phyloP scores from a whole-genome alignment of 768 basidiomycete species.

The Russula ochroleuca region DNA sequence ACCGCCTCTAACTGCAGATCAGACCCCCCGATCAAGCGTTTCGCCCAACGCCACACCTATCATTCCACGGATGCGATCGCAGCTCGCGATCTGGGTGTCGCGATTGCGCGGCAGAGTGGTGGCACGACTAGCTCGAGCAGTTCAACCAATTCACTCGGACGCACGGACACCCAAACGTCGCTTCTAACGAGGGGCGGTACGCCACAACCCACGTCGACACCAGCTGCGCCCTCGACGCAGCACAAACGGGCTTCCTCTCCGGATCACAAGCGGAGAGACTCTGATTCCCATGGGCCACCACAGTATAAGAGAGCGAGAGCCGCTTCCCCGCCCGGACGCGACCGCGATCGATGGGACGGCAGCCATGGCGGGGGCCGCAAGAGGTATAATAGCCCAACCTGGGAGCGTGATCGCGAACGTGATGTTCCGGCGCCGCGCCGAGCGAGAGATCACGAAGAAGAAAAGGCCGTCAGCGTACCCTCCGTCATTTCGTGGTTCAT shows the following conservation, averaged over 20 bases:
- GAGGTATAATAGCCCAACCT: constrained; percentile 41
- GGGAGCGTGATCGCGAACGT: constrained; percentile 46
- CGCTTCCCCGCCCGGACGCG: constrained; percentile 48
- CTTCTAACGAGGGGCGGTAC: constrained; percentile 29
- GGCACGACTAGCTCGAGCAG: constrained; percentile 24
- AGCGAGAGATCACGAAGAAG: constrained; percentile 44
- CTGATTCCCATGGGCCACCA: constrained; percentile 40
- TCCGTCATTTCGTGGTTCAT: constrained; percentile 79
- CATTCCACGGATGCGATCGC: constrained; percentile 86
- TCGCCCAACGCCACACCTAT: constrained; percentile 83
- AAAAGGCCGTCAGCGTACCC: constrained; percentile 39
- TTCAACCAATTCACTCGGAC: constrained; percentile 24
- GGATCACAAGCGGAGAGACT: constrained; percentile 41
- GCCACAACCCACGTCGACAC: constrained; percentile 38
- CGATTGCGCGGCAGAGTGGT: constrained; percentile 39
- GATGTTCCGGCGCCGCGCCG: constrained; percentile 39
- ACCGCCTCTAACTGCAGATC: constrained; percentile 5
- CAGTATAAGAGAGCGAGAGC: constrained; percentile 45
- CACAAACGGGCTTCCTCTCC: constrained; percentile 35
- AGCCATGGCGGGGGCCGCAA: constrained; percentile 36
- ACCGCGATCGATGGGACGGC: constrained; percentile 44
- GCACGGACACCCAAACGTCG: constrained; percentile 27
- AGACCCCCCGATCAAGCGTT: constrained; percentile 90
- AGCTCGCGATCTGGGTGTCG: constrained; percentile 80
- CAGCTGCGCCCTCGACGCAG: constrained; percentile 33